Conservation (phyloP, 148 eudicot species). For the Vaccinium corymbosum region DNA sequence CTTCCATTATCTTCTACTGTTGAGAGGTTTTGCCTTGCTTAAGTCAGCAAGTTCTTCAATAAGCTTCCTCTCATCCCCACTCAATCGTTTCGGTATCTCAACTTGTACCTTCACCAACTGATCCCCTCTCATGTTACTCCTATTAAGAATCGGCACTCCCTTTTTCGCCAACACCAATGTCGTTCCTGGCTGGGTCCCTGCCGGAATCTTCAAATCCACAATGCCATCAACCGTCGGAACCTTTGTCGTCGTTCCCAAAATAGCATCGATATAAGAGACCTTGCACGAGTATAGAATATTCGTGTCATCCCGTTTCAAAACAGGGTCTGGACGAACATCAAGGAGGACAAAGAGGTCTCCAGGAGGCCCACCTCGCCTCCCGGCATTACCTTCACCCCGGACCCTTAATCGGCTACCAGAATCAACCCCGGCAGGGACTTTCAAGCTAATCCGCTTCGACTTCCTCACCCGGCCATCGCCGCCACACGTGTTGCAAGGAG, state of each 20-base stretch:
- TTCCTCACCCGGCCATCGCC: slow-evolving; percentile 86
- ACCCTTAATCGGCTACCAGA: slow-evolving; percentile 78
- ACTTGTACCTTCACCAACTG: slow-evolving; percentile 85
- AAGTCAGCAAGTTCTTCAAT: slow-evolving; percentile 76
- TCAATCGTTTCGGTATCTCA: slow-evolving; percentile 83
- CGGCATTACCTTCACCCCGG: slow-evolving; percentile 77
- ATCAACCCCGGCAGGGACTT: slow-evolving; percentile 92
- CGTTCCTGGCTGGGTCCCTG: slow-evolving; percentile 92
- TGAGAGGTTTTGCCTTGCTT: slow-evolving; percentile 65
- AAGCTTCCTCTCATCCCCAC: slow-evolving; percentile 76
- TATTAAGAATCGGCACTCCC: slow-evolving; percentile 82
- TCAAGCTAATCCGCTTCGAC: slow-evolving; percentile 72
- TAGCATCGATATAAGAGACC: slow-evolving; percentile 83
- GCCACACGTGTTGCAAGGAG: slow-evolving; percentile 79
- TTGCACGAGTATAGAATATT: slow-evolving; percentile 84
- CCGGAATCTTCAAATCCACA: slow-evolving; percentile 81
- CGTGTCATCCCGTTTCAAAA: slow-evolving; percentile 76
- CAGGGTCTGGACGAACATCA: slow-evolving; percentile 65
- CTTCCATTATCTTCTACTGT: slow-evolving; percentile 43
- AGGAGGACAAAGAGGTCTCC: slow-evolving; percentile 80
- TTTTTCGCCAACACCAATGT: slow-evolving; percentile 89
- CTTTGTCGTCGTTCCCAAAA: slow-evolving; percentile 70
- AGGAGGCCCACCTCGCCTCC: slow-evolving; percentile 83
- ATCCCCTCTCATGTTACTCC: slow-evolving; percentile 72
- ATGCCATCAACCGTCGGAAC: slow-evolving; percentile 87